Conservation (phyloP, 345 rosid species). For the Heritiera fomes region DNA sequence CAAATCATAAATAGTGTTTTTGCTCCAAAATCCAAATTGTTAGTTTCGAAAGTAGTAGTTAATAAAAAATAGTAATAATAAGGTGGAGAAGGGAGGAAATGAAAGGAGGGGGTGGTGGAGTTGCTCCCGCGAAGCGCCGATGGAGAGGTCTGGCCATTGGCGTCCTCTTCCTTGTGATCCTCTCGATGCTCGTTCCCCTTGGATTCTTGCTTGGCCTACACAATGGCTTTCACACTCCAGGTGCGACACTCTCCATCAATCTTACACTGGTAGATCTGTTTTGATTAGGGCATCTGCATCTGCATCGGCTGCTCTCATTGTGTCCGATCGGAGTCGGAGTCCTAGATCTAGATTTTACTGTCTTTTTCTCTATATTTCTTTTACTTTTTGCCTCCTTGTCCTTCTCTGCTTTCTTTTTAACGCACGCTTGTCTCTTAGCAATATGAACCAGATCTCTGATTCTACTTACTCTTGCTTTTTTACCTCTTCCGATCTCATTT, state of each 20-base stretch:
- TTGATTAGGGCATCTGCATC: not conserved
- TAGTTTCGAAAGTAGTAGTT: not conserved
- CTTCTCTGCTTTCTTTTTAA: not conserved
- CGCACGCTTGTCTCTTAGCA: not conserved
- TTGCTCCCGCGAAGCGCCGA: slow-evolving; percentile 63
- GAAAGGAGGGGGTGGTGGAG: slow-evolving; percentile 39
- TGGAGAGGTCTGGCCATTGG: slow-evolving; percentile 73
- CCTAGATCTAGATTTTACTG: slow-evolving; percentile 9
- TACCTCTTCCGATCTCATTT: not conserved
- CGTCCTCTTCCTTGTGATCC: slow-evolving; percentile 77
- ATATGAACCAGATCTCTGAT: slow-evolving; percentile 19
- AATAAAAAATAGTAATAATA: not conserved
- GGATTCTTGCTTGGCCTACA: slow-evolving; percentile 83
- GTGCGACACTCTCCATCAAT: slow-evolving; percentile 17
- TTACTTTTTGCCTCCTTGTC: not conserved
- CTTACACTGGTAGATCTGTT: slow-evolving; percentile 34
- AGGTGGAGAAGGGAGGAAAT: slow-evolving; percentile 14
- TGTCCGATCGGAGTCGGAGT: slow-evolving; percentile 2
- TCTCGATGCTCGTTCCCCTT: slow-evolving; percentile 95
- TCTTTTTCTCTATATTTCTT: not conserved
- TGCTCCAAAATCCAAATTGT: too few species aligned
- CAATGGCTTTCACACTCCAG: slow-evolving; percentile 75
- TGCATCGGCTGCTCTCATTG: slow-evolving; percentile 11
- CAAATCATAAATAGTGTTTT: not conserved
- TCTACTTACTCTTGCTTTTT: not conserved